Conservation (phyloP, 2,329 filamentous ascomycete genomes). For the Elsinoe perseae region DNA sequence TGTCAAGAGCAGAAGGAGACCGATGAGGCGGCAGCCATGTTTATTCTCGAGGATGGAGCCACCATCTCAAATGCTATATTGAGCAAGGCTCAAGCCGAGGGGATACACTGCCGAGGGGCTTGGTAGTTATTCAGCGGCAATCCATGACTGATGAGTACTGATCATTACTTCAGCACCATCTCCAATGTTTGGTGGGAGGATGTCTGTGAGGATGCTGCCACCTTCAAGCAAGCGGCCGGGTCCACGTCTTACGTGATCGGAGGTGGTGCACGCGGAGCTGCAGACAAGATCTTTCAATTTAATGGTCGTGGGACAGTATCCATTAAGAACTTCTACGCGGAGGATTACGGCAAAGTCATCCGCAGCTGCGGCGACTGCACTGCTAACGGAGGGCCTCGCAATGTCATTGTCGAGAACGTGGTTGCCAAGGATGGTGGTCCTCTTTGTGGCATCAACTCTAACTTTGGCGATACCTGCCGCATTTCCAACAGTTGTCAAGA, state of each 20-base stretch:
- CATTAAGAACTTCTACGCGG: slow-evolving; percentile 37
- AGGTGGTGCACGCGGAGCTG: slow-evolving; percentile 33
- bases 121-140: slow-evolving; percentile 21
- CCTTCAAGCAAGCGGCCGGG: slow-evolving; percentile 24
- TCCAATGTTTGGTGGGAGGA: slow-evolving; percentile 45
- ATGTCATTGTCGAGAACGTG: slow-evolving; percentile 40
- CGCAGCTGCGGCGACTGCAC: slow-evolving; percentile 46
- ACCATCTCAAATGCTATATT: slow-evolving; percentile 49
- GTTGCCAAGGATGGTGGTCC: slow-evolving; percentile 36
- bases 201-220: slow-evolving; percentile 36
- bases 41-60: slow-evolving; percentile 46
- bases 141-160: not conserved
- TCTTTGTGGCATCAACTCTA: slow-evolving; percentile 44
- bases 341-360: slow-evolving; percentile 42
- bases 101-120: slow-evolving; percentile 44
- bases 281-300: slow-evolving; percentile 38
- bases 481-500: slow-evolving; percentile 6
- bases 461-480: slow-evolving; percentile 39
- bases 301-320: slow-evolving; percentile 36
- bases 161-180: slow-evolving; percentile 30
- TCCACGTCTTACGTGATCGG: slow-evolving; percentile 21
- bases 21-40: slow-evolving; percentile 38
- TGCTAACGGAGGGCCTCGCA: slow-evolving; percentile 32
- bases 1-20: slow-evolving; percentile 8
- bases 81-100: slow-evolving; percentile 44